Percentiles rank a stretch among this genome's conserved stretches.
Evolutionary conservation across 768 basidiomycete genomes (phyloP).

Genomic region (Floccularia luteovirens): DNA sequence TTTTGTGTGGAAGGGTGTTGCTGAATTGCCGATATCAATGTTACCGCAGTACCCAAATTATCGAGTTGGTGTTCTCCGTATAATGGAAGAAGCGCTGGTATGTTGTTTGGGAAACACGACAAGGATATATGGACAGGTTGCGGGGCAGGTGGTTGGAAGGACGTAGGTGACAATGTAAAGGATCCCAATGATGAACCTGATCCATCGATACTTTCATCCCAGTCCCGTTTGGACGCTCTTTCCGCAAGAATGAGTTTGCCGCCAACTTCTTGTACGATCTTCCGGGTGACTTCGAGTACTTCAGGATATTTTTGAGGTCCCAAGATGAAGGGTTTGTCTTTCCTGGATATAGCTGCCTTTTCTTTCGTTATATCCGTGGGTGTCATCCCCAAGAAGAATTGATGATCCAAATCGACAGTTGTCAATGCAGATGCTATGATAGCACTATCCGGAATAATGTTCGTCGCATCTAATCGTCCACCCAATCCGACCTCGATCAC

Average conservation of each 20-base stretch:
- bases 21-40: conserved; percentile 52
- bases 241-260: conserved; percentile 29
- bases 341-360: conserved; percentile 76
- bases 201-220: conserved; percentile 28
- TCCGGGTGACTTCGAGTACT: conserved; percentile 35
- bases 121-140: conserved; percentile 36
- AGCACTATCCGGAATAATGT: conserved; percentile 64
- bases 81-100: conserved; percentile 54
- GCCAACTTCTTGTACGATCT: conserved; percentile 31
- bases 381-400: conserved; percentile 78
- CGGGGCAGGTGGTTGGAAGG: conserved; percentile 25
- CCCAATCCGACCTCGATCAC: conserved; percentile 96
- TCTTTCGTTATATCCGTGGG: conserved; percentile 68
- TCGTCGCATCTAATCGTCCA: conserved; percentile 88
- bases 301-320: conserved; percentile 51
- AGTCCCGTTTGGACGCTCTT: conserved; percentile 24
- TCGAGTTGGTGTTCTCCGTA: conserved; percentile 80
- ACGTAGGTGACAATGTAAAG: conserved; percentile 20
- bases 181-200: conserved; percentile 17
- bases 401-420: conserved; percentile 89
- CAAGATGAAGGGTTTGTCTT: conserved; percentile 53
- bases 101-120: conserved; percentile 31
- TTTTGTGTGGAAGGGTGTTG: conserved; percentile 20
- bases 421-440: conserved; percentile 80
- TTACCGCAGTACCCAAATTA: conserved; percentile 69